These are phyloP conservation scores for Globisporangium paddicum DNA, from an alignment of 352 stramenopile genomes.

Conservation along the genomic window DNA sequence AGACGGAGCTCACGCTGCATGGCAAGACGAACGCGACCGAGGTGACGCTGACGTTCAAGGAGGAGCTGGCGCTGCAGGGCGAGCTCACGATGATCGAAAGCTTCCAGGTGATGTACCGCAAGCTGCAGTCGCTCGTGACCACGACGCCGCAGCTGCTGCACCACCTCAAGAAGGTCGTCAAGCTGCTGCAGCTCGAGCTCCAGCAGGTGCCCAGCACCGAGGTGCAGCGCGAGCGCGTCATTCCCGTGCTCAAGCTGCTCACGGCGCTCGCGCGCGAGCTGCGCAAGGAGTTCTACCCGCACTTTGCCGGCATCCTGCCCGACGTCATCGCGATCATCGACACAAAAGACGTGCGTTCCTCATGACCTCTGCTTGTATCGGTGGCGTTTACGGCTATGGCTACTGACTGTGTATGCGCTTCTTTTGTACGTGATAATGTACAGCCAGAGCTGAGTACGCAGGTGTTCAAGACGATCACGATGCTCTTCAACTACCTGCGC, in stretches of 20 bases:
- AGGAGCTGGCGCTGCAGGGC: constrained; percentile 72
- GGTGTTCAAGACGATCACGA: constrained; percentile 89
- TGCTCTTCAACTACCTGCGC: constrained; percentile 87
- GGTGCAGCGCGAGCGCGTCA: constrained; percentile 67
- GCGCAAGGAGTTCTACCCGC: constrained; percentile 84
- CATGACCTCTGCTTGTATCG: background rate
- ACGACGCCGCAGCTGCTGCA: constrained; percentile 83
- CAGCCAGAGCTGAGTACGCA: constrained; percentile 86
- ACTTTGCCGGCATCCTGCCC: constrained; percentile 60
- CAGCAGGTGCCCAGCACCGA: constrained; percentile 38
- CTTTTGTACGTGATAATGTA: background rate
- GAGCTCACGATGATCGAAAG: constrained; percentile 82
- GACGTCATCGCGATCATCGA: constrained; percentile 76
- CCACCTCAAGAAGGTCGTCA: constrained; percentile 71
- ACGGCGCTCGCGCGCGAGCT: constrained; percentile 77
- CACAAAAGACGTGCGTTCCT: constrained; percentile 68
- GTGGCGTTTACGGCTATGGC: background rate
- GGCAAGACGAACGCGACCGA: constrained; percentile 74
- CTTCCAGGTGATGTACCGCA: constrained; percentile 72
- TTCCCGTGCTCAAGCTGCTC: constrained; percentile 78
- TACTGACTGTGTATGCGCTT: background rate
- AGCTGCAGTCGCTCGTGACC: constrained; percentile 64
- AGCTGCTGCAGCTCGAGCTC: constrained; percentile 55
- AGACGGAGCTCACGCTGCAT: constrained; percentile 76
- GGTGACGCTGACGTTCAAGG: constrained; percentile 68